Evolutionary conservation across 1,139 yeast genomes (phyloP).

Genomic region (Suhomyces atakaporum): DNA sequence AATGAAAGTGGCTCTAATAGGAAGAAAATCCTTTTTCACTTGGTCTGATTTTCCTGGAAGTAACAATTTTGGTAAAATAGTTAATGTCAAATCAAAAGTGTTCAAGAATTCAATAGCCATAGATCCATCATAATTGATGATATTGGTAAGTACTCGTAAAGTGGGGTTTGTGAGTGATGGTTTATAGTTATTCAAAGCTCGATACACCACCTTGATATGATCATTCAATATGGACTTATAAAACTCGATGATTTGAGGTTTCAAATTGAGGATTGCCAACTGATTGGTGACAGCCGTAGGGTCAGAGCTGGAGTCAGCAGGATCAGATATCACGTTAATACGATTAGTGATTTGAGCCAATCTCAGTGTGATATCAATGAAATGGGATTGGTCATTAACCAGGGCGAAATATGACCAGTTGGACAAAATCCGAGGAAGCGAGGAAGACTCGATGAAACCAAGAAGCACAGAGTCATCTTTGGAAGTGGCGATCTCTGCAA

Average conservation of each 20-base stretch:
- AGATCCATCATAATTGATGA: conserved; percentile 50
- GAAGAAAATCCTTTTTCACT: conserved; percentile 32
- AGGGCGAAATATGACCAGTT: conserved; percentile 67
- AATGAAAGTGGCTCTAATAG: conserved; percentile 61
- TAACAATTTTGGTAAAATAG: conserved; percentile 63
- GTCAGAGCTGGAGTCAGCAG: conserved; percentile 16
- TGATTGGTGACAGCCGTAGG: conserved; percentile 14
- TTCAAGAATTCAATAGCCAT: conserved; percentile 60
- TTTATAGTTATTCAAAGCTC: conserved; percentile 63
- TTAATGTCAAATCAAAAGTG: conserved; percentile 65
- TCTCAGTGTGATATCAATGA: conserved; percentile 43
- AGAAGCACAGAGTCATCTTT: conserved; percentile 14
- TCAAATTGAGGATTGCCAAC: conserved; percentile 14
- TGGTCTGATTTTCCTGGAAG: conserved; percentile 53
- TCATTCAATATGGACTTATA: conserved; percentile 56
- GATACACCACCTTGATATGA: conserved; percentile 64
- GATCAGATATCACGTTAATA: conserved; percentile 12
- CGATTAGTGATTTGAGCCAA: conserved; percentile 29
- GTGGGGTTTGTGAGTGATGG: conserved; percentile 65
- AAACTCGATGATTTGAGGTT: conserved; percentile 32
- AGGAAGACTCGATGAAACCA: conserved; percentile 20
- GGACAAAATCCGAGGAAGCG: conserved; percentile 25
- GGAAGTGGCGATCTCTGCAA: conserved; percentile 16
- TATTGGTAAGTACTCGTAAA: conserved; percentile 53
- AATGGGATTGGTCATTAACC: conserved; percentile 57